These are phyloP conservation scores for Cubamyces lactineus DNA, from an alignment of 768 basidiomycete genomes.

Conservation along the genomic window DNA sequence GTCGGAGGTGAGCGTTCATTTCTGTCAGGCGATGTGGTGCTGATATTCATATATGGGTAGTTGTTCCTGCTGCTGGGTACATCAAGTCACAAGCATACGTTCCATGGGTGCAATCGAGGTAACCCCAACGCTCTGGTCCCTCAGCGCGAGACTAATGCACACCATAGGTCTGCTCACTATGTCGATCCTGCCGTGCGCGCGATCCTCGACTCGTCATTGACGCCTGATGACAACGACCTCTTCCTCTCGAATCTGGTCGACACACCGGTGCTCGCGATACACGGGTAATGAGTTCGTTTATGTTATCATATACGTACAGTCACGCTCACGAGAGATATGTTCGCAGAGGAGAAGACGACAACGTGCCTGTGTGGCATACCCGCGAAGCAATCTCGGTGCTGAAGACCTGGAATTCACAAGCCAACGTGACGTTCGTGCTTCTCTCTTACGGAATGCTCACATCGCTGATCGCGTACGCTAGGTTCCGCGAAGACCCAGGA, in stretches of 20 bases:
- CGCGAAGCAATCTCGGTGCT: slow-evolving; percentile 65
- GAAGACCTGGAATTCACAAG: slow-evolving; percentile 55
- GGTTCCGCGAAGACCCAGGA: slow-evolving; percentile 63
- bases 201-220: slow-evolving; percentile 73
- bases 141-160: no score
- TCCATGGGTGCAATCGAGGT: slow-evolving; percentile 68
- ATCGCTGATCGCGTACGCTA: slow-evolving; percentile 29
- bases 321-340: neutral
- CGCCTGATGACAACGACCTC: slow-evolving; percentile 86
- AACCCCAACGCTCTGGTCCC: neutral
- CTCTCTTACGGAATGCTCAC: neutral
- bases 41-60: slow-evolving; percentile 37
- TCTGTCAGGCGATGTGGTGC: neutral
- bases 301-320: neutral
- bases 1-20: slow-evolving; percentile 51
- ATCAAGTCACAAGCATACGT: slow-evolving; percentile 89
- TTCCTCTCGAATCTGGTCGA: slow-evolving; percentile 78
- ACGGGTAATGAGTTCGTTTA: slow-evolving; percentile 60
- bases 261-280: slow-evolving; percentile 71
- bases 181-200: slow-evolving; percentile 74
- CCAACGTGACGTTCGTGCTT: slow-evolving; percentile 53
- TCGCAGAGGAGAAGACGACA: slow-evolving; percentile 72
- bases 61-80: slow-evolving; percentile 79
- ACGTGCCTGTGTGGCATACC: slow-evolving; percentile 88
- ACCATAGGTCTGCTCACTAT: slow-evolving; percentile 66